phyloP scores from a whole-genome alignment of 768 basidiomycete genomes.

The Mycena pura region DNA sequence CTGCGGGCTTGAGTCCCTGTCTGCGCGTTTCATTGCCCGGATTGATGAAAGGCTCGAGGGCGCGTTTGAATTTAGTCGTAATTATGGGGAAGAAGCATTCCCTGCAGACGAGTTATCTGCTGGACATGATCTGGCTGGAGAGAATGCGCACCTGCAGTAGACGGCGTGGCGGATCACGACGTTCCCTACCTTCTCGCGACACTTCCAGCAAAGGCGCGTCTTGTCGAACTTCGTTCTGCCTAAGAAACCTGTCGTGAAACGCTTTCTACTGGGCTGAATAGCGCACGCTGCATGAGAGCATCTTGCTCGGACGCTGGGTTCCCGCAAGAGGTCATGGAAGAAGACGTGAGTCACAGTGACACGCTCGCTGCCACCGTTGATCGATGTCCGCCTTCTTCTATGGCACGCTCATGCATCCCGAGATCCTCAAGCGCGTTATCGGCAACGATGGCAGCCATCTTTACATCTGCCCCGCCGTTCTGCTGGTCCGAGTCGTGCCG shows the following conservation, averaged over 20 bases:
- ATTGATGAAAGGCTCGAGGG: conserved; percentile 72
- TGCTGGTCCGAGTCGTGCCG: conserved; percentile 57
- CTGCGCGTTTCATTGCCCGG: conserved; percentile 62
- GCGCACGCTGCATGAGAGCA: conserved; percentile 72
- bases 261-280: background rate
- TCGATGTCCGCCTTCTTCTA: conserved; percentile 26
- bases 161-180: conserved; percentile 81
- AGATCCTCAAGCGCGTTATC: conserved; percentile 80
- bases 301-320: conserved; percentile 66
- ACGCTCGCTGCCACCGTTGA: too few relatives aligned
- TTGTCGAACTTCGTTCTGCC: conserved; percentile 74
- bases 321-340: conserved; percentile 56
- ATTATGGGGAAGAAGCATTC: conserved; percentile 73
- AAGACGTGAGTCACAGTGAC: background rate
- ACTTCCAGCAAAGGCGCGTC: conserved; percentile 73
- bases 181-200: conserved; percentile 69
- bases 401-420: conserved; percentile 86
- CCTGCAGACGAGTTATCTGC: conserved; percentile 38
- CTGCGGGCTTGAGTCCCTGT: conserved; percentile 67
- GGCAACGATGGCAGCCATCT: conserved; percentile 69
- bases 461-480: conserved; percentile 72
- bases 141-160: conserved; percentile 75
- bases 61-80: conserved; percentile 66
- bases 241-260: conserved; percentile 33
- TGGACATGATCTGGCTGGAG: conserved; percentile 3